Percentiles rank a stretch among this genome's conserved stretches.
These are phyloP conservation scores for Aureobasidium lini DNA, from an alignment of 2,329 filamentous ascomycete genomes.

Conservation along the genomic window DNA sequence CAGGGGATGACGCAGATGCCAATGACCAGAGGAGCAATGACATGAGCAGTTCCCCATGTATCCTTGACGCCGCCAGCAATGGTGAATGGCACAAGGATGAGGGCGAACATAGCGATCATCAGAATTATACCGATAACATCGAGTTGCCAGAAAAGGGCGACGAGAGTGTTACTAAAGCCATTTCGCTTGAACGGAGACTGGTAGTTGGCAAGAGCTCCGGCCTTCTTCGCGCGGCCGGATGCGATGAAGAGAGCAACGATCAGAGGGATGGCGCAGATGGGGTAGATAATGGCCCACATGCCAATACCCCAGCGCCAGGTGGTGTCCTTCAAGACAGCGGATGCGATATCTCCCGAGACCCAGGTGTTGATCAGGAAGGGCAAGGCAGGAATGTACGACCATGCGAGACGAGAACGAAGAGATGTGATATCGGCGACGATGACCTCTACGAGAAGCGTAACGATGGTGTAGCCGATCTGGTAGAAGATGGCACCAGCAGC, in stretches of 20 bases:
- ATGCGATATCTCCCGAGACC: slow-evolving; percentile 52
- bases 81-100: slow-evolving; percentile 64
- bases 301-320: slow-evolving; percentile 62
- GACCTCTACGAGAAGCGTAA: slow-evolving; percentile 56
- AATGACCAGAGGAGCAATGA: slow-evolving; percentile 36
- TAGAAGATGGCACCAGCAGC: slow-evolving; percentile 53
- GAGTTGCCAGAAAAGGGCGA: slow-evolving; percentile 50
- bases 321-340: slow-evolving; percentile 40
- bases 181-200: slow-evolving; percentile 38
- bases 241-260: slow-evolving; percentile 46
- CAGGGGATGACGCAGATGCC: slow-evolving; percentile 30
- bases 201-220: slow-evolving; percentile 41
- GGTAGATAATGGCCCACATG: slow-evolving; percentile 57
- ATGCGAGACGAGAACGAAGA: slow-evolving; percentile 54
- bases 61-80: slow-evolving; percentile 34
- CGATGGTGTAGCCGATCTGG: slow-evolving; percentile 55
- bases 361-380: slow-evolving; percentile 57
- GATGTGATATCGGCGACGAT: slow-evolving; percentile 59
- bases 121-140: slow-evolving; percentile 55
- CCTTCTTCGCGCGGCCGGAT: slow-evolving; percentile 44
- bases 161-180: slow-evolving; percentile 30
- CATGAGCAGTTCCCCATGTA: slow-evolving; percentile 31
- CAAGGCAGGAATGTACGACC: slow-evolving; percentile 55
- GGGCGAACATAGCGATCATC: slow-evolving; percentile 51
- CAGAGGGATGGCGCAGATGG: slow-evolving; percentile 53